Base-by-base conservation (phyloP, 148 eudicot species). In the Fagopyrum esculentum region DNA sequence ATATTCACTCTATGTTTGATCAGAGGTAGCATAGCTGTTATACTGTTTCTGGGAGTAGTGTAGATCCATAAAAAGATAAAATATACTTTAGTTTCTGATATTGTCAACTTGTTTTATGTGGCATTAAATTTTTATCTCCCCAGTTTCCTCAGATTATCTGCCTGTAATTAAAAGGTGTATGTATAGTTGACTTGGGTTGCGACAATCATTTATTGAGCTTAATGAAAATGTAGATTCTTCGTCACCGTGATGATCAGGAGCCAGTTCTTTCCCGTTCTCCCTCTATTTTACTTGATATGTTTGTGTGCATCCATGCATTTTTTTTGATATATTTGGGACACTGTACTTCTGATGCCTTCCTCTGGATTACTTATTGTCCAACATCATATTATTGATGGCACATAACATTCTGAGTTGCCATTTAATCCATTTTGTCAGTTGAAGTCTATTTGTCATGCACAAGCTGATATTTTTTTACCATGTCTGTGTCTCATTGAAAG, bases 1-100 rank as follows among this genome's bases (percentile, higher is more conserved):
- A 7, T 66, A n/a, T 66, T 66, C 45, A 13, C 46, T 66, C 15
- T 66, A 43, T 40, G 71, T 40, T 63, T 63, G 69, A 63, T 63
- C 69, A 63, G 30, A 3, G 40, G 40, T 1, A 35, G 45, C 44
- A 15, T 66, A 13, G 17, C 71, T 43, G 4, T 19, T 66, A 43
- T 66, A n/a, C 9, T 13, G 17, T 15, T 60, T 57, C 63, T 57
- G 66, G 13, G 66, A 4, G 5, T 26, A 26, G 11, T 60, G 66
- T 35, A 60, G 30, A 40, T 43, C 35, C 19, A 12, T 64, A 40
- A 66, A 63, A 63, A 63, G 10, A 10, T 35, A 9, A 6, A 57
- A 57, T 19, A 9, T 60, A 43, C 47, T 15, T 40, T 35, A 66
- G 19, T 66, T 35, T 66, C 40, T 40, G 46, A 40, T 0, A 6